These are phyloP conservation scores for Botrytis tulipae DNA, from an alignment of 2,329 filamentous ascomycete genomes.

Conservation along the genomic window DNA sequence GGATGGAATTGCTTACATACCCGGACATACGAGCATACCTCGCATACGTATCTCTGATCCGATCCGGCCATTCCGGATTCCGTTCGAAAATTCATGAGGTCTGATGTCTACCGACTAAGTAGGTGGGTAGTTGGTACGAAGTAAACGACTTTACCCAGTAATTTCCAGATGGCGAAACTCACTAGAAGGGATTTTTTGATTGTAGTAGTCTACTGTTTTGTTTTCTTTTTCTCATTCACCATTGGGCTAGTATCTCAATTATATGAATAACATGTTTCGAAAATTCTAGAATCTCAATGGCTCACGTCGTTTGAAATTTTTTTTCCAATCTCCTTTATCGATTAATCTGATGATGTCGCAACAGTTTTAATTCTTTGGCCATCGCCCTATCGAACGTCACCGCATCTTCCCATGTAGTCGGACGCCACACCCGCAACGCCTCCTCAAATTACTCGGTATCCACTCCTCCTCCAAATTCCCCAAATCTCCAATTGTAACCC, in stretches of 20 bases:
- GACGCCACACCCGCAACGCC: conserved; percentile 1
- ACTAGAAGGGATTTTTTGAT: neutral
- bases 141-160: neutral
- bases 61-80: neutral
- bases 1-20: neutral
- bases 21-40: no score
- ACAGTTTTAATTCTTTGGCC: neutral
- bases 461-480: neutral
- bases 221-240: neutral
- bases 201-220: neutral
- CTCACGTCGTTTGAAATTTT: neutral
- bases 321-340: neutral
- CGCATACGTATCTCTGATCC: neutral
- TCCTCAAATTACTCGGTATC: neutral
- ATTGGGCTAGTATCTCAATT: neutral
- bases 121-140: neutral
- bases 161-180: neutral
- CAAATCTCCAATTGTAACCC: neutral
- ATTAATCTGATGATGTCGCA: neutral
- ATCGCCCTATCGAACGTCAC: neutral
- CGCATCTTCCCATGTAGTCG: neutral
- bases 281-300: neutral
- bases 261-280: neutral
- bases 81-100: neutral
- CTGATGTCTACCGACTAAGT: neutral